phyloP scores from a whole-genome alignment of 2,329 filamentous ascomycete species.

The Aureobasidium zeae region DNA sequence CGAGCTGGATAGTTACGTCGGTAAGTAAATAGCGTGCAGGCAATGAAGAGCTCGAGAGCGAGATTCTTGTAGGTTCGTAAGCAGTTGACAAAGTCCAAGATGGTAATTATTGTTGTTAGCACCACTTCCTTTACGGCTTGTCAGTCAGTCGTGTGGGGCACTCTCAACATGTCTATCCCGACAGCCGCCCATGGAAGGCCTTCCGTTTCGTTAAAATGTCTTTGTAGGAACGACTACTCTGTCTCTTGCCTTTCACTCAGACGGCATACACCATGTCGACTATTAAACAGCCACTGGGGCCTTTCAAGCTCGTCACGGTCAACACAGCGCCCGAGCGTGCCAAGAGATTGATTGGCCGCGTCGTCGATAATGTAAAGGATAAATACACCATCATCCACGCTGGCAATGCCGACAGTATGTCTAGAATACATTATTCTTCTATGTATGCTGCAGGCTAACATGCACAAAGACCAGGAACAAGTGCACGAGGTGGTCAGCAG shows the following conservation, averaged over 20 bases:
- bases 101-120: too few species aligned
- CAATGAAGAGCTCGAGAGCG: too few species aligned
- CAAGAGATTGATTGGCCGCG: slow-evolving; percentile 50
- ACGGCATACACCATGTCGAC: slow-evolving; percentile 11
- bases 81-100: too few species aligned
- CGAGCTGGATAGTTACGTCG: too few species aligned
- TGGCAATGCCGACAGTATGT: slow-evolving; percentile 52
- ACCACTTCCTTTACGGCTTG: too few species aligned
- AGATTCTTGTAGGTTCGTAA: too few species aligned
- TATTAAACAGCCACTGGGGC: slow-evolving; percentile 34
- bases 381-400: slow-evolving; percentile 54
- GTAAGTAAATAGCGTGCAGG: too few species aligned
- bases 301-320: slow-evolving; percentile 56
- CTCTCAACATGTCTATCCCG: slow-evolving; percentile 11
- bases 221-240: neutral
- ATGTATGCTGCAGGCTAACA: neutral
- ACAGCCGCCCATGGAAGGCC: slow-evolving; percentile 8
- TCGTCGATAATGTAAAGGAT: slow-evolving; percentile 54
- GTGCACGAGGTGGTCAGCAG: slow-evolving; percentile 46
- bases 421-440: neutral
- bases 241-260: slow-evolving; percentile 2
- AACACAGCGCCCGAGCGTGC: slow-evolving; percentile 60
- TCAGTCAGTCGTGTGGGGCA: slow-evolving; percentile 13
- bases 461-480: slow-evolving; percentile 42
- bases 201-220: neutral